phyloP scores from a whole-genome alignment of 2,329 filamentous ascomycete species.

The Fusarium heterosporum region DNA sequence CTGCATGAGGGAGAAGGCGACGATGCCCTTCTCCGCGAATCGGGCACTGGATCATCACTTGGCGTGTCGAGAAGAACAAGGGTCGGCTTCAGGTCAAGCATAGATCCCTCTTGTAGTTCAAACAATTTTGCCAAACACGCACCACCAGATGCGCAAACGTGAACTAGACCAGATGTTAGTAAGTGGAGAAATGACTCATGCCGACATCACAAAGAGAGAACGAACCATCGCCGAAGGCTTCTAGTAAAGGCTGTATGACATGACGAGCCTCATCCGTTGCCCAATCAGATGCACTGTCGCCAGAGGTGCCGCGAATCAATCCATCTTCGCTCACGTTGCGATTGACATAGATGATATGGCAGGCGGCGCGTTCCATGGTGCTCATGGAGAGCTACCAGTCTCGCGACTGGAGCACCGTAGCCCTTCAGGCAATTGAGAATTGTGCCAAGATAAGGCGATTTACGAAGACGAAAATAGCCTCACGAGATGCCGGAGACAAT shows the following conservation, averaged over 20 bases:
- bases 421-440: constrained; percentile 53
- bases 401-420: constrained; percentile 69
- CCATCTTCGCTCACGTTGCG: constrained; percentile 63
- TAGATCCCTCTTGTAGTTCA: constrained; percentile 63
- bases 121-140: constrained; percentile 66
- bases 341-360: constrained; percentile 72
- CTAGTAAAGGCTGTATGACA: constrained; percentile 62
- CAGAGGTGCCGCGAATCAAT: constrained; percentile 51
- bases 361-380: constrained; percentile 68
- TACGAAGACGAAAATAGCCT: constrained; percentile 18
- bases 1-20: constrained; percentile 61
- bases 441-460: constrained; percentile 38
- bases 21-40: constrained; percentile 50
- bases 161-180: constrained; percentile 56
- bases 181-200: constrained; percentile 13
- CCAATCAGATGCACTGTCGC: constrained; percentile 46
- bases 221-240: constrained; percentile 66
- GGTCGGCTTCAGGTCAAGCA: constrained; percentile 66
- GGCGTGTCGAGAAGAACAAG: constrained; percentile 69
- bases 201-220: constrained; percentile 20
- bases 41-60: constrained; percentile 60
- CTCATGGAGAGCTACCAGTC: constrained; percentile 69
- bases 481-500: constrained; percentile 36
- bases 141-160: constrained; percentile 65
- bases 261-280: constrained; percentile 57